Evolutionary conservation across 805 yeast species (phyloP).

Genomic region (Vanderwaltozyma tropicalis): DNA sequence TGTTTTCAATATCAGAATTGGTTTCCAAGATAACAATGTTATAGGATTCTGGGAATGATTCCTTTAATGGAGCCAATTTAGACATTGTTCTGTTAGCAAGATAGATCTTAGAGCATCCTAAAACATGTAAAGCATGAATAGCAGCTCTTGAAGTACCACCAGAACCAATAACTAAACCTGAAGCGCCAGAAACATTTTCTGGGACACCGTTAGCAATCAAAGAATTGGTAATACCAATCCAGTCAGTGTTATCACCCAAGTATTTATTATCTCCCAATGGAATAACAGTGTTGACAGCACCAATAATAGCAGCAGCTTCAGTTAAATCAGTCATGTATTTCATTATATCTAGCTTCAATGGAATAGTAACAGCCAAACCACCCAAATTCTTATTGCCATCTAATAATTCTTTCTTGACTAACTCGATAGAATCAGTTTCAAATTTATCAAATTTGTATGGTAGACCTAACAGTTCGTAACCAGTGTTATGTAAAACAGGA

Average conservation of each 20-base stretch:
- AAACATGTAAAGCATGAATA: conserved; percentile 63
- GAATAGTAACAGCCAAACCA: conserved; percentile 94
- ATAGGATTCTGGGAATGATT: conserved; percentile 48
- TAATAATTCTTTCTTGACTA: conserved; percentile 44
- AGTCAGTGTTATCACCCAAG: conserved; percentile 88
- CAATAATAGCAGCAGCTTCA: conserved; percentile 71
- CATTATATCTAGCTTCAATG: conserved; percentile 75
- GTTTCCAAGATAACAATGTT: conserved; percentile 49
- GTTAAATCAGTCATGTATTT: conserved; percentile 53
- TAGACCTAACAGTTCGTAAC: conserved; percentile 61
- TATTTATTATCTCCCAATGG: conserved; percentile 42
- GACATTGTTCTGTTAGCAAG: conserved; percentile 70
- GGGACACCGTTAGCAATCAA: conserved; percentile 55
- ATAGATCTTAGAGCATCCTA: conserved; percentile 72
- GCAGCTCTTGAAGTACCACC: conserved; percentile 98
- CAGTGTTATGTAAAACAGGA: conserved; percentile 76
- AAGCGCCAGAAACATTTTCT: conserved; percentile 27
- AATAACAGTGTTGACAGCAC: conserved; percentile 86
- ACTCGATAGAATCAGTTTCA: conserved; percentile 55
- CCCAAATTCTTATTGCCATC: conserved; percentile 48
- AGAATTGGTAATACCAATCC: conserved; percentile 76
- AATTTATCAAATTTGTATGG: conserved; percentile 60
- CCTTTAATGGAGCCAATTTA: conserved; percentile 49
- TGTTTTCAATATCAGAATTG: conserved; percentile 33
- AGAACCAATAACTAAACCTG: conserved; percentile 84